Base-by-base conservation (phyloP, 805 yeast species). In the Lachancea nothofagi region DNA sequence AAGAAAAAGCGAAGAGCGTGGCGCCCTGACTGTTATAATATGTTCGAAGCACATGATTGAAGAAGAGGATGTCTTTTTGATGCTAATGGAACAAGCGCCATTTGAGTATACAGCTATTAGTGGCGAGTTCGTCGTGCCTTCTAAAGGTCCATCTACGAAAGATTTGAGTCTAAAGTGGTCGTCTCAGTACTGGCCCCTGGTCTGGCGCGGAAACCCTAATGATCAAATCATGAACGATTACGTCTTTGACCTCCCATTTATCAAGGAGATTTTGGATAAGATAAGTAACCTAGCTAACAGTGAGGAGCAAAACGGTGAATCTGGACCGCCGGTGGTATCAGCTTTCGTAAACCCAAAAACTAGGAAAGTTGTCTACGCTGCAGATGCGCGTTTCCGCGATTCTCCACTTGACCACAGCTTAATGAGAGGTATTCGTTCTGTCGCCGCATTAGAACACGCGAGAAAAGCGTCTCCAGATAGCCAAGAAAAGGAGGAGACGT, bases 131-230 rank as follows among this genome's bases (percentile, higher is more conserved):
- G 42, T 61, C 3, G 75, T 85, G 1, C 93, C 97, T 0, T 52
- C 52, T 19, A 69, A 68, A 41, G 71, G 74, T n/a, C 95, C 97
- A 0, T 67, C 72, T 4, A 77, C 86, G 3, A 83, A 80, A 48
- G 87, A 80, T n/a, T 59, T 77, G 12, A 72, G 82, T 17, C 43
- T 61, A 1, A 65, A 67, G 29, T 89, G 96, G 96, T 73, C 88
- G 2, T 41, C 59, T 3, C 48, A 64, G 13, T 74, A 72, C 48
- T 90, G 97, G 98, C 97, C 97, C 0, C 64, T 86, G 39, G 71
- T 86, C 28, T 93, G 97, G 97, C 80, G 88, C 49, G 97, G 97
- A 0, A 87, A 89, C 54, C 94, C 95, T 0, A 70, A 78, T 49
- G 77, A 79, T 43, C 93, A 83, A 52, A 74, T 73, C 23, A 60